phyloP scores from a whole-genome alignment of 2,329 filamentous ascomycete genomes.

The Rhynchosporium secalis region DNA sequence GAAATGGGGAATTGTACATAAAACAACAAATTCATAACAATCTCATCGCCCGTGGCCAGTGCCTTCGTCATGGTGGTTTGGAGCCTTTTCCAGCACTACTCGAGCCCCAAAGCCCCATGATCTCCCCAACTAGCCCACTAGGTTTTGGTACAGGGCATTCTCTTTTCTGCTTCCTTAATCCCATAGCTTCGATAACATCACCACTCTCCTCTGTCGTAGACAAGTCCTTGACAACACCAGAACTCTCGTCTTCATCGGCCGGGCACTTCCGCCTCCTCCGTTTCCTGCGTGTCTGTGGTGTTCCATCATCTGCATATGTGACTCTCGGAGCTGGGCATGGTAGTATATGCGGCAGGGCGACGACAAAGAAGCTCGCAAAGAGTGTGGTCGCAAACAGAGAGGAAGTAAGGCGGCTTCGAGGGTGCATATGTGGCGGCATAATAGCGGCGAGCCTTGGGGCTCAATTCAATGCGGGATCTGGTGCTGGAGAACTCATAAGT shows the following conservation, averaged over 20 bases:
- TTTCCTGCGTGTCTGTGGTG: slow-evolving; percentile 39
- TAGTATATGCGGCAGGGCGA: slow-evolving; percentile 83
- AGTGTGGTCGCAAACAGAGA: slow-evolving; percentile 95
- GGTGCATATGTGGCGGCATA: slow-evolving; percentile 87
- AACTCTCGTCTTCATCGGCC: slow-evolving; percentile 26
- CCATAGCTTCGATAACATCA: slow-evolving; percentile 42
- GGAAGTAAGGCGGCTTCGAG: slow-evolving; percentile 87
- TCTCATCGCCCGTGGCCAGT: neutral
- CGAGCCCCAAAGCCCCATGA: slow-evolving; percentile 49
- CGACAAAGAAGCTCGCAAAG: slow-evolving; percentile 85
- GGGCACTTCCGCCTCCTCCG: slow-evolving; percentile 47
- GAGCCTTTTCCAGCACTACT: slow-evolving; percentile 31
- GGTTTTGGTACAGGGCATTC: slow-evolving; percentile 96
- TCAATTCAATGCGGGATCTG: slow-evolving; percentile 27
- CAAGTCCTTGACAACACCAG: slow-evolving; percentile 11
- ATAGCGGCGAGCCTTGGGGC: slow-evolving; percentile 27
- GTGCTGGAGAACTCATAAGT: slow-evolving; percentile 20
- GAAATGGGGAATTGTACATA: slow-evolving; percentile 16
- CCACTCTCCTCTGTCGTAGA: slow-evolving; percentile 17
- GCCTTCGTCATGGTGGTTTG: slow-evolving; percentile 34
- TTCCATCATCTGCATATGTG: slow-evolving; percentile 64
- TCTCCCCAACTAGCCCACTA: slow-evolving; percentile 70
- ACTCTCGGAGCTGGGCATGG: slow-evolving; percentile 84
- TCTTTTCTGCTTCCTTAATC: slow-evolving; percentile 52
- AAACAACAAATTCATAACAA: slow-evolving; percentile 17